A percentile compares a stretch with the other conserved stretches of the same genome.
These are phyloP conservation scores for Penicillium sumatraense DNA, from an alignment of 2,329 filamentous ascomycete species.

Conservation along the genomic window DNA sequence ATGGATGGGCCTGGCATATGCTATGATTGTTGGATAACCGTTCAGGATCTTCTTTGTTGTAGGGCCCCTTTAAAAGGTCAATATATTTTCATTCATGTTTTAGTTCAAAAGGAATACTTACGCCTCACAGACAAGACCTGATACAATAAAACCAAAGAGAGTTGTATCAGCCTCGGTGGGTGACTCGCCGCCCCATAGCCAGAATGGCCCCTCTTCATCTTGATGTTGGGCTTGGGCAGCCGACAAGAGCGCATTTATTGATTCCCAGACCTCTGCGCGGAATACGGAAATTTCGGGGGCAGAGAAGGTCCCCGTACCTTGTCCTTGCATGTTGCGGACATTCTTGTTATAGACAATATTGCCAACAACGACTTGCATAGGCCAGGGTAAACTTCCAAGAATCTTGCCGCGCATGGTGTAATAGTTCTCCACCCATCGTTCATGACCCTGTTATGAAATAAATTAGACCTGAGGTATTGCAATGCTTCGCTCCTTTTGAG, in stretches of 20 bases:
- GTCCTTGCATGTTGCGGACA: conserved; percentile 55
- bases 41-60: conserved; percentile 52
- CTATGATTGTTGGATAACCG: conserved; percentile 54
- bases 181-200: conserved; percentile 58
- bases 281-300: conserved; percentile 54
- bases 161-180: conserved; percentile 64
- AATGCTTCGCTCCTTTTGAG: neutral
- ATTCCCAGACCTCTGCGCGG: conserved; percentile 59
- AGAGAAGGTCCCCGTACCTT: conserved; percentile 60
- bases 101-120: conserved; percentile 42
- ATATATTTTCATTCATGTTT: neutral
- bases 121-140: conserved; percentile 58
- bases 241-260: conserved; percentile 49
- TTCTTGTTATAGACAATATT: conserved; percentile 52
- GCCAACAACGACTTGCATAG: conserved; percentile 57
- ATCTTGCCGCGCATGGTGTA: conserved; percentile 60
- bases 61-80: conserved; percentile 47
- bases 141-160: conserved; percentile 63
- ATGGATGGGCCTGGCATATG: conserved; percentile 64
- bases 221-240: conserved; percentile 32
- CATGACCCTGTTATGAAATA: conserved; percentile 42
- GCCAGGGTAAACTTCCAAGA: conserved; percentile 57
- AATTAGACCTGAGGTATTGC: neutral
- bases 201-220: conserved; percentile 52
- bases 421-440: conserved; percentile 66